phyloP scores from a whole-genome alignment of 1,284 basidiomycete genomes.

The Inonotus obliquus region DNA sequence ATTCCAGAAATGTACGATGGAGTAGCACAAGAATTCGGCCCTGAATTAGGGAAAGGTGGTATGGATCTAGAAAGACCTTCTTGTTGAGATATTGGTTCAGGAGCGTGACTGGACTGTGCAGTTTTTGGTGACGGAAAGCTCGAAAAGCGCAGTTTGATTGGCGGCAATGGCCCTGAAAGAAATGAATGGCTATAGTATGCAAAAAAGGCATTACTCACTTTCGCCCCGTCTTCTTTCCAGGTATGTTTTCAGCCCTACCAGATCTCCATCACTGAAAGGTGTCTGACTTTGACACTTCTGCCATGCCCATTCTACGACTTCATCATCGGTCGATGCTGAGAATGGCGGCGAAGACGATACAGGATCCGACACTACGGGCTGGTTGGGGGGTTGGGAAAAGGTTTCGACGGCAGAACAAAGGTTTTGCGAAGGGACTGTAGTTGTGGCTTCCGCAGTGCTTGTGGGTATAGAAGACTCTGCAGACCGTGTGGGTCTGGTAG shows the following conservation, averaged over 20 bases:
- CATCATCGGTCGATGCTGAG: not conserved
- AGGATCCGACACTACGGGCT: not conserved
- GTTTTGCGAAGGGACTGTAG: too few relatives aligned
- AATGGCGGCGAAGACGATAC: not conserved
- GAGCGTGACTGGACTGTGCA: too few relatives aligned
- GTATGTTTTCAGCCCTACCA: not conserved
- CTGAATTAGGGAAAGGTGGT: too few relatives aligned
- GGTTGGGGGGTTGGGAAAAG: too few relatives aligned
- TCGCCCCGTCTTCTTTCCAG: slow-evolving; percentile 21
- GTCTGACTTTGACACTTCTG: slow-evolving; percentile 1
- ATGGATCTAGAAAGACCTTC: too few relatives aligned
- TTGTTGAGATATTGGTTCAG: too few relatives aligned
- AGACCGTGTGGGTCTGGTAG: not conserved
- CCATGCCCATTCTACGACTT: not conserved
- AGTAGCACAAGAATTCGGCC: too few relatives aligned
- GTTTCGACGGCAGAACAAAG: too few relatives aligned
- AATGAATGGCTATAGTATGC: not conserved
- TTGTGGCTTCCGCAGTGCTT: too few relatives aligned
- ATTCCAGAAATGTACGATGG: not conserved
- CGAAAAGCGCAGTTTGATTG: slow-evolving; percentile 53
- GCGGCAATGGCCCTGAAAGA: slow-evolving; percentile 30
- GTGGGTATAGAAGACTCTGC: not conserved
- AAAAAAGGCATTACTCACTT: slow-evolving; percentile 25
- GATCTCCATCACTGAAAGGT: slow-evolving; percentile 3
- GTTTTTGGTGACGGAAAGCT: too few relatives aligned